A percentile compares a stretch with the other conserved stretches of the same genome.
Conservation (phyloP, 768 basidiomycete genomes). For the Leucocoprinus leucothites region DNA sequence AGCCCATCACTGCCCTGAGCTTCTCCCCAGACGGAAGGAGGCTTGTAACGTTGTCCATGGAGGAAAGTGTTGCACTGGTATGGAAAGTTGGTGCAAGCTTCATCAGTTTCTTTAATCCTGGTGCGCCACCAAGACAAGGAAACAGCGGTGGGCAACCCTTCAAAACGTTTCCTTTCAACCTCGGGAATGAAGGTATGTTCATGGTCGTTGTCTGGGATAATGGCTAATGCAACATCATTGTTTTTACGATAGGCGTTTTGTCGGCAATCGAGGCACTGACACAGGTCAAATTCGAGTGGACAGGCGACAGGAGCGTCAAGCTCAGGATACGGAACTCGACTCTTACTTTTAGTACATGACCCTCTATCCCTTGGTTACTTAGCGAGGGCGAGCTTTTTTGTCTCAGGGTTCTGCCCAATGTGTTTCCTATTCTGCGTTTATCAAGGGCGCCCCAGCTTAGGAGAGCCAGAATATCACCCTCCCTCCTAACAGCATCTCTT, state of each 20-base stretch:
- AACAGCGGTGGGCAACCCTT: conserved; percentile 79
- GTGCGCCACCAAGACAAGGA: conserved; percentile 89
- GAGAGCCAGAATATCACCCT: no score
- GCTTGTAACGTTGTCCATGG: conserved; percentile 82
- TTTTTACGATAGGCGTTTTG: conserved; percentile 30
- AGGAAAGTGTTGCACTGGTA: conserved; percentile 79
- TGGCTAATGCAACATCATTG: background rate
- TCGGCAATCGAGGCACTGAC: conserved; percentile 59
- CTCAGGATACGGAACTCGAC: conserved; percentile 79
- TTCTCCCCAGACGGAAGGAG: conserved; percentile 94
- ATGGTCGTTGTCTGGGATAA: background rate
- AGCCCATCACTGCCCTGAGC: conserved; percentile 75
- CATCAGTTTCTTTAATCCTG: conserved; percentile 85
- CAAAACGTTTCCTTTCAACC: conserved; percentile 83
- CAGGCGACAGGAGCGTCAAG: conserved; percentile 76
- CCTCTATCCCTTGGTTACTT: no score
- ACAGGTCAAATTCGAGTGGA: conserved; percentile 81
- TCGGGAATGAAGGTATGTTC: conserved; percentile 76
- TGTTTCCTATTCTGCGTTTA: no score
- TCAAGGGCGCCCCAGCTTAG: no score
- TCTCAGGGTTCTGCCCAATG: no score
- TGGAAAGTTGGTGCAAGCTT: conserved; percentile 97
- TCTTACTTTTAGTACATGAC: conserved; percentile 81
- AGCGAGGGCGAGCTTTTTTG: no score
- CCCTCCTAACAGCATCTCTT: no score